Base-by-base conservation (phyloP, 2,329 filamentous ascomycete species). In the Knufia fluminis region DNA sequence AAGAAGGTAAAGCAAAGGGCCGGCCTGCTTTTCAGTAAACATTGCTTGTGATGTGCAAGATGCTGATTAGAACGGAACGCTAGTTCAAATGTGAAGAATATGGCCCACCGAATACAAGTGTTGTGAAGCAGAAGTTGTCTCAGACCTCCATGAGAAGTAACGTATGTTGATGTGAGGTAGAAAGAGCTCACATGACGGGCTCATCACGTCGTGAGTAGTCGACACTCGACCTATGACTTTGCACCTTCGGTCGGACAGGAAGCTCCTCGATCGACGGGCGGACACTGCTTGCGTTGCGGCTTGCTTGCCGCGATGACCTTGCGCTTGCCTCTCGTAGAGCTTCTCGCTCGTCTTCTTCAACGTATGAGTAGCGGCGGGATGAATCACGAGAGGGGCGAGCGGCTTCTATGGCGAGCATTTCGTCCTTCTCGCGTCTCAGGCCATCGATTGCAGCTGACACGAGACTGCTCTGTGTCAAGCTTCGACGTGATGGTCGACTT, bases 311-410 rank as follows among this genome's bases (percentile, higher is more conserved):
- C 22, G 45, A 48, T 31, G 33, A 39, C n/a, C 23, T 32, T 12
- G 16, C 16, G 23, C 45, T 40, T 12, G 17, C 33, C 12, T 22
- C n/a, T 40, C 45, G 17, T n/a, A 48, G 10, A 19, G 17, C 3
- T 17, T 48, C 33, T 8, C 33, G 19, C 40, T 48, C 45, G 23
- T 48, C 45, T n/a, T 48, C 45, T 10, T 48, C 45, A 14, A 31
- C 45, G 20, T 39, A 40, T 19, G 24, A 35, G 9, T 38, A 23
- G 8, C 45, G 45, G 28, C 19, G 33, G 9, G 31, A 20, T n/a
- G 17, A 39, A 2, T 48, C 45, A 4, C 45, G 45, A 12, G 14
- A 4, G 14, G 39, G 9, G 14, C 23, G 23, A 12, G 9, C 12
- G 10, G 45, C 32, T 19, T 48, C 45, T 6, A 40, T 20, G 26